Base-by-base conservation (phyloP, 2,329 filamentous ascomycete species). In the Sporothrix pallida region DNA sequence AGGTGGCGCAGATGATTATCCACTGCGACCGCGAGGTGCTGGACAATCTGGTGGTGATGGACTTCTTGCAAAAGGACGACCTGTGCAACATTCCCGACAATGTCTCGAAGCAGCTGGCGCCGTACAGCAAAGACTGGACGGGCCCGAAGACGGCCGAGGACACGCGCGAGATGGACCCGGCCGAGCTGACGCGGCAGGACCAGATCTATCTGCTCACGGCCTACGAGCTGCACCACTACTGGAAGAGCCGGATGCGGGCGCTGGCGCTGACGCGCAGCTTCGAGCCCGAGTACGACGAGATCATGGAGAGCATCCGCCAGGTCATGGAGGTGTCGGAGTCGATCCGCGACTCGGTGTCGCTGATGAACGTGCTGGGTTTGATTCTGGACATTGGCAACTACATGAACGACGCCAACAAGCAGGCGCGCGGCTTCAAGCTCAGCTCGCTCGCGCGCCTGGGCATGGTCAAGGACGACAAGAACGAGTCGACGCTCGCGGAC, bases 381-480 rank as follows among this genome's bases (percentile, higher is more conserved):
- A 99, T 99, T 82, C 86, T 99, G 78, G 95, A 98, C 82, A 97
- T 99, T 80, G 96, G 96, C 82, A 99, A 99, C 83, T 99, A 97
- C 87, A 99, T 99, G 96, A 99, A 99, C 86, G 96, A 98, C 81
- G 92, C 95, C 72, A 98, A 98, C 84, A 99, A 99, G 85, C 96
- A 98, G 83, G 96, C 96, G 3, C 93, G 92, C 74, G 96, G 96
- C 76, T 99, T 99, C 91, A 99, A 99, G 85, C 89, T 99, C 15
- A 96, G 94, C 80, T 98, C 96, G 6, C 90, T 99, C 68, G 93
- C 93, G 42, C 91, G 96, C 72, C 86, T 99, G 72, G 95, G 92
- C 75, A 98, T 99, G 95, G 93, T 98, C 80, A 99, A 99, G 84
- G 96, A 99, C 80, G 94, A 97, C 85, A 98, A 98, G 87, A 99